Evolutionary conservation across 73 alveolate species (phyloP).

Genomic region (Paramecium bursaria): DNA sequence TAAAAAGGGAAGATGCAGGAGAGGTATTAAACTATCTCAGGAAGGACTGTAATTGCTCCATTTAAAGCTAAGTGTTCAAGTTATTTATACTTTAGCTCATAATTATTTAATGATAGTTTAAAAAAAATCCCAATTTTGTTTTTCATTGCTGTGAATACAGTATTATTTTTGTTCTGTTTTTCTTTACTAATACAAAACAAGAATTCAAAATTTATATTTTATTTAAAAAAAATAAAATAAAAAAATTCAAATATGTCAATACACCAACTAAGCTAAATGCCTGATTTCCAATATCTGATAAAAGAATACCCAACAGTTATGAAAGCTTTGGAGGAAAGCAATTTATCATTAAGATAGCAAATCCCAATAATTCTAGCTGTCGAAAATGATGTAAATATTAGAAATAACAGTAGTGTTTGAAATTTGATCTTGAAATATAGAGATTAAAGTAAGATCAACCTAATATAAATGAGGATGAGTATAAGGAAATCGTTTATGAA

Average conservation of each 20-base stretch:
- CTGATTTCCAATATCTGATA: not conserved
- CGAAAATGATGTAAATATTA: not conserved
- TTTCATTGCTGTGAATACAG: not conserved
- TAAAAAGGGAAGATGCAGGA: not conserved
- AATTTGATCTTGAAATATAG: not conserved
- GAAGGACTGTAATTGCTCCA: not conserved
- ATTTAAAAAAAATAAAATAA: no score
- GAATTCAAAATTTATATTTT: not conserved
- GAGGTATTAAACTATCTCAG: not conserved
- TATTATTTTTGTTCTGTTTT: not conserved
- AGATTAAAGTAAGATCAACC: not conserved
- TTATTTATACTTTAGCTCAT: conserved; percentile 51
- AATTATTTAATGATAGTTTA: conserved; percentile 59
- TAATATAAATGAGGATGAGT: not conserved
- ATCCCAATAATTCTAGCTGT: not conserved
- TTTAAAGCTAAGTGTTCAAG: not conserved
- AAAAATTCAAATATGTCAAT: no score
- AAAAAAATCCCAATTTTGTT: not conserved
- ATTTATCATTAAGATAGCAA: not conserved
- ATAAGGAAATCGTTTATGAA: not conserved
- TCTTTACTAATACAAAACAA: no score
- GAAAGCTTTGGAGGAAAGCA: not conserved
- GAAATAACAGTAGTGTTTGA: not conserved
- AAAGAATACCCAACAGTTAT: not conserved
- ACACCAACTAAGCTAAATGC: not conserved